These are phyloP conservation scores for Tulasnella sp. DNA, from an alignment of 768 basidiomycete genomes.

Conservation along the genomic window DNA sequence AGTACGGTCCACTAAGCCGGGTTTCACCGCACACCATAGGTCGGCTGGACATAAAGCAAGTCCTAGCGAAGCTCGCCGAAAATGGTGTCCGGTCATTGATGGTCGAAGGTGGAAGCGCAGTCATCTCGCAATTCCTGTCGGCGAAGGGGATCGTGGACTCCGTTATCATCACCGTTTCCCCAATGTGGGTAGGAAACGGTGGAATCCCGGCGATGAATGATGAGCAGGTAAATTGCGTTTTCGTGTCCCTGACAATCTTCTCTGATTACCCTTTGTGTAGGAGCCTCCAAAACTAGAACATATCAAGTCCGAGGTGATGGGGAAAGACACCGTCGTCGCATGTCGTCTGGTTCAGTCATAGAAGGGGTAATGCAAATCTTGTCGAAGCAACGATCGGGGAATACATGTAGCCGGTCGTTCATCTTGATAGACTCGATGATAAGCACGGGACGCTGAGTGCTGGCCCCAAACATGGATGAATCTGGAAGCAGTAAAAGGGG, in stretches of 20 bases:
- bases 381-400: no score
- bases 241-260: background rate
- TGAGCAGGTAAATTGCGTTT: conserved; percentile 20
- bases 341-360: background rate
- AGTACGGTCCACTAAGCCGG: background rate
- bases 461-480: no score
- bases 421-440: no score
- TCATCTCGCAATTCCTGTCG: conserved; percentile 65
- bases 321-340: conserved; percentile 29
- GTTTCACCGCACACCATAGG: conserved; percentile 22
- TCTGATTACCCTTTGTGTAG: conserved; percentile 6
- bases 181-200: conserved; percentile 64
- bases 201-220: conserved; percentile 48
- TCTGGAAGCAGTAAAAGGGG: no score
- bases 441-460: no score
- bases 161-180: conserved; percentile 78
- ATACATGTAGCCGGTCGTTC: no score
- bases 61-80: conserved; percentile 44
- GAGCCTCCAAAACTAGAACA: conserved; percentile 27
- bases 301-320: conserved; percentile 25
- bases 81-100: conserved; percentile 67
- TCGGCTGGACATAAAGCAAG: conserved; percentile 34
- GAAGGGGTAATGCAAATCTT: no score
- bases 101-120: conserved; percentile 87
- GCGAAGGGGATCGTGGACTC: conserved; percentile 44